Base-by-base conservation (phyloP, 768 basidiomycete genomes). In the Macrolepiota albuminosa region DNA sequence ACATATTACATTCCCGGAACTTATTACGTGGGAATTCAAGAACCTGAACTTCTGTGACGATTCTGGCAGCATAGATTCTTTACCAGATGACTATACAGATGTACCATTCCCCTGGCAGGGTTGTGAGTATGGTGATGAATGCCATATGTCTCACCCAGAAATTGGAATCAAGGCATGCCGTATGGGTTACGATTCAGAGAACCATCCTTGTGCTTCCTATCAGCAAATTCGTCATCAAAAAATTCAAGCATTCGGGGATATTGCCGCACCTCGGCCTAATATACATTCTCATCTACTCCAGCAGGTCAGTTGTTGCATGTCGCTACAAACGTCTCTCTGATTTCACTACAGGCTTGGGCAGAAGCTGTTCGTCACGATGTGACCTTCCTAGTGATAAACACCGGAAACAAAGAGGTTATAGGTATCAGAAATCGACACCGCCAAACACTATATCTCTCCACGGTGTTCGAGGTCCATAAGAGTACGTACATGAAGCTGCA, bases 11-110 rank as follows among this genome's bases (percentile, higher is more conserved):
- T 62, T 62, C 42, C 62, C 57, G 2, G 61, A 52, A 16, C 40
- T 67, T 10, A 61, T 46, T 3, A 37, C 59, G 0, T 66, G 61
- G 63, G 64, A 67, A 24, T 67, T 67, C 54, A 67, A 67, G 39
- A 66, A 60, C 37, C 7, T 67, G 6, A 48, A 52, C 21, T 54
- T 56, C 24, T 51, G 26, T 26, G 61, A 1, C 13, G 0, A 2
- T n/a, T n/a, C n/a, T n/a, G n/a, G 13, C 45, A 50, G 4, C 14
- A 36, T 18, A 21, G 39, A 21, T 26, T 8, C 39, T 21, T 11
- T 26, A 21, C 6, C 43, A 18, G 24, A 55, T 21, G 33, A 39
- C 14, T 57, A 47, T 36, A 2, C 42, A 33, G n/a, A 53, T 29
- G 1, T 2, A 0, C 13, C 9, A 29, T 63, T 63, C 37, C 51